A percentile compares a stretch with the other conserved stretches of the same genome.
Conservation (phyloP, 73 alveolate species). For the Paramecium bursaria region DNA sequence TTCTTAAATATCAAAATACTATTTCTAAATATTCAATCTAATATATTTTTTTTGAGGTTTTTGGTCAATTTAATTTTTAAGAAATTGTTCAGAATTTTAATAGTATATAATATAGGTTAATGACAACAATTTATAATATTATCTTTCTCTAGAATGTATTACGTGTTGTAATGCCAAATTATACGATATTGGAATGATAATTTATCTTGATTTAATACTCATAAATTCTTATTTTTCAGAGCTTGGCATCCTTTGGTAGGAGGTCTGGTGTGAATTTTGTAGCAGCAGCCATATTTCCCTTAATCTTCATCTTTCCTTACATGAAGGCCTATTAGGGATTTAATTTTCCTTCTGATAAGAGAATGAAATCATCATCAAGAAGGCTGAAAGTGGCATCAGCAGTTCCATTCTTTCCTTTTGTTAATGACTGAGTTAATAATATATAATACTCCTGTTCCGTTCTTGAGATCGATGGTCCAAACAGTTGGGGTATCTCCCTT, state of each 20-base stretch:
- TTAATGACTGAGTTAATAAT: slow-evolving; percentile 48
- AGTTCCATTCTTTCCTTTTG: slow-evolving; percentile 78
- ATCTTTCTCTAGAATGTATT: too few species aligned
- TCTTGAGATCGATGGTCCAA: slow-evolving; percentile 80
- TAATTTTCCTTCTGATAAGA: slow-evolving; percentile 72
- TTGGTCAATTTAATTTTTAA: too few species aligned
- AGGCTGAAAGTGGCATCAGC: slow-evolving; percentile 80
- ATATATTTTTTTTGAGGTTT: too few species aligned
- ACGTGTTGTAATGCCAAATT: too few species aligned
- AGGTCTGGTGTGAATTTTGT: slow-evolving; percentile 85
- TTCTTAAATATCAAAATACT: too few species aligned
- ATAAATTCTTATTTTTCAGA: slow-evolving; percentile 26
- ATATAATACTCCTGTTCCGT: slow-evolving; percentile 70
- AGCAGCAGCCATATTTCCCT: slow-evolving; percentile 85
- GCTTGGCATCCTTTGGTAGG: slow-evolving; percentile 77
- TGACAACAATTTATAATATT: too few species aligned
- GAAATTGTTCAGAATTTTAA: too few species aligned
- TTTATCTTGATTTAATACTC: neutral
- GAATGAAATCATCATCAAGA: slow-evolving; percentile 79
- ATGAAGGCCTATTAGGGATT: slow-evolving; percentile 84
- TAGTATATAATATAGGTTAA: too few species aligned
- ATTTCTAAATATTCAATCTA: too few species aligned
- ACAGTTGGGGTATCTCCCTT: slow-evolving; percentile 74
- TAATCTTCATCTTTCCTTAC: slow-evolving; percentile 86
- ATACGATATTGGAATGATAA: too few species aligned